Base-by-base conservation (phyloP, 345 rosid species). In the Camelina sativa region DNA sequence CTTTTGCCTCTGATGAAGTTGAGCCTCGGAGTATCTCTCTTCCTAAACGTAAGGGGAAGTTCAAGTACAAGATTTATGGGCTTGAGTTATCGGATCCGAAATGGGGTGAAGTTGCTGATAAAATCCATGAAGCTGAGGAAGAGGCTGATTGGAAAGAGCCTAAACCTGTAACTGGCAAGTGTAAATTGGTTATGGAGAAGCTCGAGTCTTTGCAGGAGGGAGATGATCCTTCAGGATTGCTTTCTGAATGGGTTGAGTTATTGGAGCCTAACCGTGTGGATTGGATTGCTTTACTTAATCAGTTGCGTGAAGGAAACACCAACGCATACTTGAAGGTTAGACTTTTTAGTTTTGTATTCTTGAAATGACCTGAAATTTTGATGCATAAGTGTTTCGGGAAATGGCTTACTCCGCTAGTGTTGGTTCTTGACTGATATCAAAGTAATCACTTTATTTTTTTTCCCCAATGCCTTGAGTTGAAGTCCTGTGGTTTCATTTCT, bases 41-140 rank as follows among this genome's bases (percentile, higher is more conserved):
- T 80, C 97, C 96, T 15, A 90, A 82, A 82, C 86, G 99, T 71
- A 88, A 86, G 40, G 97, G 98, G 66, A 89, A 84, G 87, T 81
- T 92, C 61, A 89, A 77, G 73, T 89, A 88, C 83, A 95, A 85
- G 87, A 95, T 92, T 50, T 90, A 92, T 81, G 99, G 98, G 65
- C 96, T 95, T 60, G 91, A 95, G 76, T 83, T 95, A 9, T 92
- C 99, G 7, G 91, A 85, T 82, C 80, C 89, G 17, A 89, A 84
- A 76, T 92, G 97, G 98, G 83, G 76, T 78, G 76, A 89, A 76
- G 81, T 85, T 52, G 91, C 92, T 70, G 82, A 90, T 76, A 89
- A 85, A 75, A 82, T 92, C 69, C 85, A 88, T 52, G 89, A 86
- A 79, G 74, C 87, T 25, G 97, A 82, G 80, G 97, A 82, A 71